Evolutionary conservation across 108 stramenopile genomes (phyloP).

Genomic region (Stephanodiscus minutulus): DNA sequence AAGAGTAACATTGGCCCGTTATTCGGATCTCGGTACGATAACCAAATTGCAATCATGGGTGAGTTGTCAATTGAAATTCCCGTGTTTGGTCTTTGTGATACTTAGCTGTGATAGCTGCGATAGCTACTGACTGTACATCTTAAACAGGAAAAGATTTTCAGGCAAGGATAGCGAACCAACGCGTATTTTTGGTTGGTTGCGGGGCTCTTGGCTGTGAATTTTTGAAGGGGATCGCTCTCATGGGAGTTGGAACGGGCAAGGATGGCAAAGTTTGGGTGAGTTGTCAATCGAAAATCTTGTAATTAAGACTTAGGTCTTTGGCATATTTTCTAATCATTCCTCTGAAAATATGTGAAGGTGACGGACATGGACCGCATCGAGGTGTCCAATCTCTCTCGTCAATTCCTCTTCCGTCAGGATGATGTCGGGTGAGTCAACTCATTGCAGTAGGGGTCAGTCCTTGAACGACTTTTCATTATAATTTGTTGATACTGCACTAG

Average conservation of each 20-base stretch:
- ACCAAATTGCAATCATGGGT: slow-evolving; percentile 78
- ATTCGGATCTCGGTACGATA: slow-evolving; percentile 68
- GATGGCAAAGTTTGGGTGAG: slow-evolving; percentile 58
- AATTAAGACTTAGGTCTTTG: not conserved
- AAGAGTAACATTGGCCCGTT: slow-evolving; percentile 46
- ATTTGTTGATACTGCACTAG: not conserved
- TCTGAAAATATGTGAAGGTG: slow-evolving; percentile 34
- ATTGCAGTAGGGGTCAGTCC: not conserved
- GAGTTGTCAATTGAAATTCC: too few species aligned
- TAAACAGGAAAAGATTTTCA: slow-evolving; percentile 42
- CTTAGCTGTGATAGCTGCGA: too few species aligned
- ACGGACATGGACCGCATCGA: slow-evolving; percentile 91
- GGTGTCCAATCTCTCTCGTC: slow-evolving; percentile 81
- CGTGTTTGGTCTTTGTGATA: too few species aligned
- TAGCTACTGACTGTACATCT: too few species aligned
- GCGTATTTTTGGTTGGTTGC: slow-evolving; percentile 85
- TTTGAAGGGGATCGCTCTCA: slow-evolving; percentile 84
- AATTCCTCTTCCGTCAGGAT: slow-evolving; percentile 86
- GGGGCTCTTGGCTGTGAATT: slow-evolving; percentile 91
- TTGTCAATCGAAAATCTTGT: not conserved
- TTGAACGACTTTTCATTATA: not conserved
- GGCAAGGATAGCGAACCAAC: slow-evolving; percentile 63
- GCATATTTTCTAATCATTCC: not conserved
- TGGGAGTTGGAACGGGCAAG: slow-evolving; percentile 78
- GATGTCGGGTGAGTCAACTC: slow-evolving; percentile 61